Conservation (phyloP, 805 yeast genomes). For the Zygoascus ofunaensis region DNA sequence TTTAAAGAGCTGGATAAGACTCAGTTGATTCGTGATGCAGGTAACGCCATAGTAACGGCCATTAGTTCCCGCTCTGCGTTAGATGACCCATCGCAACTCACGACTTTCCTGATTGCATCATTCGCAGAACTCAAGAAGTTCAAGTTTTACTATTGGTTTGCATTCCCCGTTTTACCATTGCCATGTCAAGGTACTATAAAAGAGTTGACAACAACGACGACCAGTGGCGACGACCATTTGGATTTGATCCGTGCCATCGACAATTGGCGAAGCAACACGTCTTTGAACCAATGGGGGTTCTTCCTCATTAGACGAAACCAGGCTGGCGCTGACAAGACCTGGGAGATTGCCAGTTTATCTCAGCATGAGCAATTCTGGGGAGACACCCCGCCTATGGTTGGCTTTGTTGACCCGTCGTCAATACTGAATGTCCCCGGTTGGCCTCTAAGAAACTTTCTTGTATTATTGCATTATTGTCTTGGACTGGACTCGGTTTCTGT, state of each 20-base stretch:
- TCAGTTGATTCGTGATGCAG: constrained; percentile 40
- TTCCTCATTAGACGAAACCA: constrained; percentile 17
- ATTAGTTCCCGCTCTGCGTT: constrained; percentile 31
- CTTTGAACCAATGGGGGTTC: constrained; percentile 25
- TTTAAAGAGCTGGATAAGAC: constrained; percentile 65
- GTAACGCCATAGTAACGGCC: constrained; percentile 21
- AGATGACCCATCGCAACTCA: constrained; percentile 34
- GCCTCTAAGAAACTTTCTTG: constrained; percentile 50
- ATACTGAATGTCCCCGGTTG: constrained; percentile 38
- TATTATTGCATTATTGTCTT: constrained; percentile 24
- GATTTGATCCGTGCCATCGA: constrained; percentile 5
- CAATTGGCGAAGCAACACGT: constrained; percentile 9
- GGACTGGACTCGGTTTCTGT: constrained; percentile 32
- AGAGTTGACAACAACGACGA: too few relatives aligned
- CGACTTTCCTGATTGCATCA: constrained; percentile 45
- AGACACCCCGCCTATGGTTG: constrained; percentile 20
- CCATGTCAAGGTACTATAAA: constrained; percentile 14
- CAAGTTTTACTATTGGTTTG: constrained; percentile 83
- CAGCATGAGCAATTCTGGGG: background rate
- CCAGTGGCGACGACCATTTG: background rate
- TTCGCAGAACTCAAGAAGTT: constrained; percentile 87
- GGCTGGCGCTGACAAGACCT: constrained; percentile 2
- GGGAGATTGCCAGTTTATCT: background rate
- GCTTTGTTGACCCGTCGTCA: constrained; percentile 35
- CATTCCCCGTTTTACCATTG: constrained; percentile 56